Evolutionary conservation across 352 stramenopile species (phyloP).

Genomic region (Pythium chondricola): DNA sequence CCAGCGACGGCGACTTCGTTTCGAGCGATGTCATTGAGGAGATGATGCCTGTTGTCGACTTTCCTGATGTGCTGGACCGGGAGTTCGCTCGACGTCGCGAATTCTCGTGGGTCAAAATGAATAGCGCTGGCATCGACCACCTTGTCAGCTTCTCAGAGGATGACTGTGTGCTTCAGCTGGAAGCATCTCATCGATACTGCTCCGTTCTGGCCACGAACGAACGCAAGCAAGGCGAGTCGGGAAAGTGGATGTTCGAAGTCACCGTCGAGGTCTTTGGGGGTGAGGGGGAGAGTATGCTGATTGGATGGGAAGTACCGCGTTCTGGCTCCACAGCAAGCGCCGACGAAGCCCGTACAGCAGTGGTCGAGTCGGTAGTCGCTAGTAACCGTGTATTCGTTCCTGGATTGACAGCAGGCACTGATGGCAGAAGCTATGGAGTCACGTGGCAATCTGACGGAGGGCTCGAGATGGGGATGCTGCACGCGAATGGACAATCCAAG

Average conservation of each 20-base stretch:
- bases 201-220: constrained; percentile 68
- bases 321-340: neutral
- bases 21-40: constrained; percentile 28
- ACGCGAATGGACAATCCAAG: constrained; percentile 59
- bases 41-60: constrained; percentile 38
- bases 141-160: constrained; percentile 69
- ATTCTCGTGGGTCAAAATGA: constrained; percentile 71
- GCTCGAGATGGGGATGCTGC: constrained; percentile 69
- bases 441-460: constrained; percentile 71
- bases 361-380: neutral
- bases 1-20: constrained; percentile 10
- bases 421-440: constrained; percentile 57
- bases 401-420: constrained; percentile 43
- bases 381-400: too few relatives aligned
- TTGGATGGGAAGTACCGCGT: constrained; percentile 72
- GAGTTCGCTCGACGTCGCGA: constrained; percentile 57
- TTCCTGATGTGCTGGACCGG: constrained; percentile 47
- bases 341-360: neutral
- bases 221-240: constrained; percentile 58
- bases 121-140: constrained; percentile 40
- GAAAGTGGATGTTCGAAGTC: constrained; percentile 76
- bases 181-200: constrained; percentile 59
- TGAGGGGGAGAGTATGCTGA: constrained; percentile 63
- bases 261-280: constrained; percentile 22
- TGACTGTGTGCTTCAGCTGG: constrained; percentile 67